Conservation (phyloP, 257 asterid genomes). For the Voacanga thouarsii region DNA sequence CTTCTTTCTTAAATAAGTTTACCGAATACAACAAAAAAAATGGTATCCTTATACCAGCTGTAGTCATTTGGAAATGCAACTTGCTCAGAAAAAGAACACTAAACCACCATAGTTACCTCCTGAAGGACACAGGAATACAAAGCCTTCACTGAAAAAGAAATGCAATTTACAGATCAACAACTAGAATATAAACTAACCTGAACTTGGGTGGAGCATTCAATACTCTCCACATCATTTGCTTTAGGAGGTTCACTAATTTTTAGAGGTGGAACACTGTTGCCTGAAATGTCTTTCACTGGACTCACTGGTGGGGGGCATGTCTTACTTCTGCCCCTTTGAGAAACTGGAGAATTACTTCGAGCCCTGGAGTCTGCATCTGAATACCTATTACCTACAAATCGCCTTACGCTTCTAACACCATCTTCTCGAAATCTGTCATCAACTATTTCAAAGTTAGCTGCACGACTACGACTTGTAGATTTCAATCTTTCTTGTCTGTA, state of each 20-base stretch:
- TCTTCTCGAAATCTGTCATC: slow-evolving; percentile 89
- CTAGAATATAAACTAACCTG: slow-evolving; percentile 36
- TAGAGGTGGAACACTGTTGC: slow-evolving; percentile 37
- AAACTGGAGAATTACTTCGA: slow-evolving; percentile 46
- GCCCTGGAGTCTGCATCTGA: slow-evolving; percentile 33
- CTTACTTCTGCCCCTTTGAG: slow-evolving; percentile 24
- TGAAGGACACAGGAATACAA: neutral
- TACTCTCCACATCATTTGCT: slow-evolving; percentile 27
- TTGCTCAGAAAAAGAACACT: neutral
- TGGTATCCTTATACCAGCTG: neutral
- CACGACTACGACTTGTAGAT: slow-evolving; percentile 34
- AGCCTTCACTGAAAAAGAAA: neutral
- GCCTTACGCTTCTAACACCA: slow-evolving; percentile 39
- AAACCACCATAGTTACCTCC: neutral
- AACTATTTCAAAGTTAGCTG: slow-evolving; percentile 70
- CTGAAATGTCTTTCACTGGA: slow-evolving; percentile 37
- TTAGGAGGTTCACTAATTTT: slow-evolving; percentile 41
- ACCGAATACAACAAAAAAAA: neutral
- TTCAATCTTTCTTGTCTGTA: slow-evolving; percentile 30
- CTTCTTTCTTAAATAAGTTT: neutral
- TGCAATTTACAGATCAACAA: neutral
- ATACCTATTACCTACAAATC: slow-evolving; percentile 34
- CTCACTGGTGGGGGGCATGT: slow-evolving; percentile 31
- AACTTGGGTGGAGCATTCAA: slow-evolving; percentile 29
- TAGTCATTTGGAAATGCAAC: neutral